phyloP scores from a whole-genome alignment of 2,329 filamentous ascomycete species.

The Polychaeton citri region DNA sequence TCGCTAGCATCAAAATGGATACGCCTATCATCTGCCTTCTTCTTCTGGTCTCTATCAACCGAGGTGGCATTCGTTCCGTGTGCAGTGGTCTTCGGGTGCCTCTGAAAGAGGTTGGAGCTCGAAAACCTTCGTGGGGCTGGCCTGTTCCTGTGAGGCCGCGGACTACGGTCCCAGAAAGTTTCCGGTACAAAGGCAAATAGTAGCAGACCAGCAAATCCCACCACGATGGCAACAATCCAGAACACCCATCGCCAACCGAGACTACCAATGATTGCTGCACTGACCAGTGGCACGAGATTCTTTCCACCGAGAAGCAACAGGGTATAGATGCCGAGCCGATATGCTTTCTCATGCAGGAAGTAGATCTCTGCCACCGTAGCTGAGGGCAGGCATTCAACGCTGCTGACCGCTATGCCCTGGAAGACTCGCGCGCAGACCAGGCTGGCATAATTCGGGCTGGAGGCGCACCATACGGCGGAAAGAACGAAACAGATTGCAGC shows the following conservation, averaged over 20 bases:
- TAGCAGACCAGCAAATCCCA: conserved; percentile 54
- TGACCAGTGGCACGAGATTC: conserved; percentile 77
- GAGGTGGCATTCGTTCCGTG: not conserved
- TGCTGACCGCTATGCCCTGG: conserved; percentile 76
- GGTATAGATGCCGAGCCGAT: conserved; percentile 86
- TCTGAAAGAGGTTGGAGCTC: conserved; percentile 1
- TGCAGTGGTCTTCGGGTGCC: not conserved
- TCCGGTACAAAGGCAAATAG: conserved; percentile 89
- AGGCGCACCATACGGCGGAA: conserved; percentile 70
- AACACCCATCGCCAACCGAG: conserved; percentile 55
- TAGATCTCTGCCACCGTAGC: conserved; percentile 94
- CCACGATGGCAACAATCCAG: conserved; percentile 67
- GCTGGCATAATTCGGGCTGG: conserved; percentile 68
- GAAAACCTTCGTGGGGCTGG: not conserved
- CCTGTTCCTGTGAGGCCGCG: conserved; percentile 34
- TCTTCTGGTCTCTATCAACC: not conserved
- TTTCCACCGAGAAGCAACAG: conserved; percentile 70
- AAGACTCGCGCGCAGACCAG: conserved; percentile 72
- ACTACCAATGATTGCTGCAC: conserved; percentile 66
- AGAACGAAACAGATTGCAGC: conserved; percentile 65
- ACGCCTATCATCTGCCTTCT: not conserved
- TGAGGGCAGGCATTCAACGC: conserved; percentile 82
- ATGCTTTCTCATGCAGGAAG: conserved; percentile 87
- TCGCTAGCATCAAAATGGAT: not conserved
- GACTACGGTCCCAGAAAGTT: conserved; percentile 87